Base-by-base conservation (phyloP, 257 asterid genomes). In the Salvia splendens region DNA sequence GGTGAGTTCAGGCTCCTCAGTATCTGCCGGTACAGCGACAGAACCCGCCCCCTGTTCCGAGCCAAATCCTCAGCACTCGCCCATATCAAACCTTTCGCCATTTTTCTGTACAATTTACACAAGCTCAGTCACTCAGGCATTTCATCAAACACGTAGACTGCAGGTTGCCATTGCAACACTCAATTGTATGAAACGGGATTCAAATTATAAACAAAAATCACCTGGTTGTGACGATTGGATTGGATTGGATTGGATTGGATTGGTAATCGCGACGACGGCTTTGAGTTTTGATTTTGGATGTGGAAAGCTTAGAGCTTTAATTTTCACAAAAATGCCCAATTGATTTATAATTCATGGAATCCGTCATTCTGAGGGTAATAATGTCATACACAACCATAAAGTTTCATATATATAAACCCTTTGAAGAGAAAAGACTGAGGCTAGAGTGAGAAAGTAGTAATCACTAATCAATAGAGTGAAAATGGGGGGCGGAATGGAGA, bases 401-500 rank as follows among this genome's bases (percentile, higher is more conserved):
- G 30, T 24, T 1, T 24, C 30, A 2, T 24, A 24, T 24, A 24
- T 24, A 24, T 24, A 24, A 24, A 2, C 30, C 5, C 40, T 12
- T 1, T 28, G 50, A 14, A 15, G 24, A 40, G 38, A 46, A 3
- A 43, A 20, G 12, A n/a, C 4, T 8, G 30, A 33, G 51, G 32
- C 28, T 20, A 53, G 73, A 68, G 73, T 12, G 65, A 64, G 70
- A 50, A 3, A 57, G 70, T 3, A n/a, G 50, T 62, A 77, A 7
- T 20, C 12, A n/a, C 42, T 62, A 77, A 7, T 20, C 12, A 11
- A 35, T 61, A 40, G 60, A 47, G 24, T 24, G 30, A 24, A 24
- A 24, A 92, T 89, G 96, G 96, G 98, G 0, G 98, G 98, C 54
- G 98, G 96, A 62, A 92, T 92, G 98, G 98, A 87, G 75, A 49